Evolutionary conservation across 2,329 filamentous ascomycete genomes (phyloP).

Genomic region (Paracoccidioides lutzii): DNA sequence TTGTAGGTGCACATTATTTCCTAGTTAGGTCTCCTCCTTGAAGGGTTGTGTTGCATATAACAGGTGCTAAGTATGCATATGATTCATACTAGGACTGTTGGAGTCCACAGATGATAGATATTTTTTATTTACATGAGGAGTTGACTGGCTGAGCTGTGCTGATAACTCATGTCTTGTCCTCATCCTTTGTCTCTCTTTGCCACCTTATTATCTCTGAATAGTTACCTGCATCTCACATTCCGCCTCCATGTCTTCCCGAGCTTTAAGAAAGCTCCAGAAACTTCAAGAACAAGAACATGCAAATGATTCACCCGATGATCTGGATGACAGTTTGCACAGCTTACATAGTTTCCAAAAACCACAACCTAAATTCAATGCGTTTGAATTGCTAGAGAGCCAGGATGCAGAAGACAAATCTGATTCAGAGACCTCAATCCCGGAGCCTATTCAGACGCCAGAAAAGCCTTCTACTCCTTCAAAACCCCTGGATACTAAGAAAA

Average conservation of each 20-base stretch:
- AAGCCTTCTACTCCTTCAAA: constrained; percentile 18
- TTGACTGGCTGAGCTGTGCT: neutral
- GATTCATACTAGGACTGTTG: neutral
- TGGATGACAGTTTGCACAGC: constrained; percentile 28
- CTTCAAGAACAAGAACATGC: constrained; percentile 38
- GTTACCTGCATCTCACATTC: neutral
- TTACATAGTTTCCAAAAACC: constrained; percentile 18
- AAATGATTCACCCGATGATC: constrained; percentile 24
- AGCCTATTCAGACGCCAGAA: constrained; percentile 11
- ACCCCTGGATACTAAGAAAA: constrained; percentile 52
- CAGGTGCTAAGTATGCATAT: neutral
- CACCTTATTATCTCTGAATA: constrained; percentile 1
- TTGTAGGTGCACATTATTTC: no score
- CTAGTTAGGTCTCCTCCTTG: constrained; percentile 1
- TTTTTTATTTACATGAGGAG: neutral
- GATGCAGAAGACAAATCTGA: constrained; percentile 24
- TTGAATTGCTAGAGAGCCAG: constrained; percentile 38
- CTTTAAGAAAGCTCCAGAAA: constrained; percentile 50
- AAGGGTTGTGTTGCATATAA: neutral
- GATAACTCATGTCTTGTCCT: neutral
- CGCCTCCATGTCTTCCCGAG: constrained; percentile 48
- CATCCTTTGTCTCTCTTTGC: neutral
- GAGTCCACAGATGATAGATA: neutral
- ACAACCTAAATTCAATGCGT: constrained; percentile 38
- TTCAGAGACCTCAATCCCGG: constrained; percentile 15